Evolutionary conservation across 768 basidiomycete species (phyloP).

Genomic region (Termitomyces sp.): DNA sequence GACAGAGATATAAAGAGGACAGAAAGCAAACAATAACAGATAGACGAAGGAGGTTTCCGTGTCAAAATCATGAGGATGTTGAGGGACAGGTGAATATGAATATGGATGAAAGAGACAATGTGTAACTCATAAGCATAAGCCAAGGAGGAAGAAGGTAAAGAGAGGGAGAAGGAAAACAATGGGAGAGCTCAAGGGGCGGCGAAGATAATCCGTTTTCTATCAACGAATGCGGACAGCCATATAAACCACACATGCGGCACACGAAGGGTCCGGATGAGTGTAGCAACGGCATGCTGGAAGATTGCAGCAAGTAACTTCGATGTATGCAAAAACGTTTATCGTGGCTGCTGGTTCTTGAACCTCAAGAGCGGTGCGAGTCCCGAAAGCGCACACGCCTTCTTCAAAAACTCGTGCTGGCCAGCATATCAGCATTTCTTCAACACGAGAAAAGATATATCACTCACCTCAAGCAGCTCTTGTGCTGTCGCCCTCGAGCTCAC

Average conservation of each 20-base stretch:
- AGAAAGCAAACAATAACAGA: neutral
- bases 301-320: neutral
- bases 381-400: conserved; percentile 77
- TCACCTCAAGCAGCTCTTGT: conserved; percentile 75
- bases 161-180: neutral
- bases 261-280: neutral
- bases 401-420: conserved; percentile 86
- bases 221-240: neutral
- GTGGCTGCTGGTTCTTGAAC: conserved; percentile 62
- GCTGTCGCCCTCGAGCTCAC: conserved; percentile 91
- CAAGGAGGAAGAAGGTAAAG: neutral
- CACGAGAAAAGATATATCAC: conserved; percentile 22
- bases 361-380: conserved; percentile 84
- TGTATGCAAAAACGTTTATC: conserved; percentile 17
- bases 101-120: neutral
- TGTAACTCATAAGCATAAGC: neutral
- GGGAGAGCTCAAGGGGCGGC: neutral
- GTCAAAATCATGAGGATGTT: neutral
- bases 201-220: neutral
- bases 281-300: neutral
- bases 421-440: conserved; percentile 6
- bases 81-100: neutral
- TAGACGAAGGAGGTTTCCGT: neutral
- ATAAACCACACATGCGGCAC: neutral
- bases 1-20: neutral